Evolutionary conservation across 805 yeast species (phyloP).

Genomic region (Candida montana): DNA sequence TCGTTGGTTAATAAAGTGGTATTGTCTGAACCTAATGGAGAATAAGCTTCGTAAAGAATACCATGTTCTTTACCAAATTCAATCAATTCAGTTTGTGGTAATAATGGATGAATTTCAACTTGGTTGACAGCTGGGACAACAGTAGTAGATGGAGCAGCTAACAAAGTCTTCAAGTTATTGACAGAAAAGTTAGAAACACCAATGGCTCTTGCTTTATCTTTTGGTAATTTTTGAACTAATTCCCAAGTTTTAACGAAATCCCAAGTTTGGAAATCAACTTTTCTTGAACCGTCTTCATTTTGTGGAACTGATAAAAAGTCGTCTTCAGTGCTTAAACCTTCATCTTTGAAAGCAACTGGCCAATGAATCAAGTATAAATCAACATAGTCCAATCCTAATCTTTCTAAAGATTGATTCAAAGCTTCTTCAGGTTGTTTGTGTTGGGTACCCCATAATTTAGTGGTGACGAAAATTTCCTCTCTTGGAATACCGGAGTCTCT

Average conservation of each 20-base stretch:
- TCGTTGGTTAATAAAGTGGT: conserved; percentile 27
- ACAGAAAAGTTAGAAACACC: conserved; percentile 23
- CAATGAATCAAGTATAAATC: conserved; percentile 79
- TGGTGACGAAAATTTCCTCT: conserved; percentile 61
- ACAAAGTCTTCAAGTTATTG: conserved; percentile 13
- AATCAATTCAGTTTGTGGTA: conserved; percentile 18
- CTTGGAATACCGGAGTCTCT: conserved; percentile 54
- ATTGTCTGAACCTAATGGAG: conserved; percentile 17
- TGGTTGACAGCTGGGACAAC: conserved; percentile 20
- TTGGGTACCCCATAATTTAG: conserved; percentile 56
- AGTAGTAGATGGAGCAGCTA: conserved; percentile 10
- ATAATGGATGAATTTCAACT: conserved; percentile 20
- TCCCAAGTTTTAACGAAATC: conserved; percentile 22
- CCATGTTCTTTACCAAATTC: conserved; percentile 13
- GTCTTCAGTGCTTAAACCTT: conserved; percentile 6
- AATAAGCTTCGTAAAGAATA: conserved; percentile 16
- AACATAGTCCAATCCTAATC: conserved; percentile 67
- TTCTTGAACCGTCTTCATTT: conserved; percentile 40
- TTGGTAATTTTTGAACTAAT: conserved; percentile 14
- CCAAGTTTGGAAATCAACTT: conserved; percentile 45
- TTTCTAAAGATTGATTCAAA: conserved; percentile 51
- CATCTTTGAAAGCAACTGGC: conserved; percentile 63
- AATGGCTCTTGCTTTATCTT: conserved; percentile 16
- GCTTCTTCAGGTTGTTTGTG: conserved; percentile 44
- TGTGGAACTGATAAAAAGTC: conserved; percentile 9